A percentile compares a stretch with the other conserved stretches of the same genome.
phyloP scores from a whole-genome alignment of 2,329 filamentous ascomycete genomes.

The Fonsecaea nubica region DNA sequence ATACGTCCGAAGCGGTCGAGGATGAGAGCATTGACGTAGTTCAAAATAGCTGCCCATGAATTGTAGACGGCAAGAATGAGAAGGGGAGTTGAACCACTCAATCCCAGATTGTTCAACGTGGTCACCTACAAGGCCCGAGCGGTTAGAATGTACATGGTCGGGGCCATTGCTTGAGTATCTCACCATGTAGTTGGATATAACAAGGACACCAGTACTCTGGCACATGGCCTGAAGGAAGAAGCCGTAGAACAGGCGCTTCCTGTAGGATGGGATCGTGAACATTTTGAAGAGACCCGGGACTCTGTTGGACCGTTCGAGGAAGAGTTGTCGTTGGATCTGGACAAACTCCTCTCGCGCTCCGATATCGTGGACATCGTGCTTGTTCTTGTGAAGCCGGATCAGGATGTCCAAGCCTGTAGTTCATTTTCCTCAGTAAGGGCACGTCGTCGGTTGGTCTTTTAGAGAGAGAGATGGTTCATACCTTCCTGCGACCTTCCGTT shows the following conservation, averaged over 20 bases:
- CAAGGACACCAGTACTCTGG: slow-evolving; percentile 38
- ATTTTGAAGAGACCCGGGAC: background rate
- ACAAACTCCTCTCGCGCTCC: background rate
- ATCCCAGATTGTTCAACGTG: slow-evolving; percentile 53
- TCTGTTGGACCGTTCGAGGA: background rate
- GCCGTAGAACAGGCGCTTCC: slow-evolving; percentile 20
- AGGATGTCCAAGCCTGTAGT: background rate
- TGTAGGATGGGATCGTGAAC: background rate
- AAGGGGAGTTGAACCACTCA: slow-evolving; percentile 48
- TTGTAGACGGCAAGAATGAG: slow-evolving; percentile 52
- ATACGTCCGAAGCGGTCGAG: slow-evolving; percentile 19
- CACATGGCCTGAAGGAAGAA: slow-evolving; percentile 13
- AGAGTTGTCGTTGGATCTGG: background rate
- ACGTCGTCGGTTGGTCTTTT: background rate
- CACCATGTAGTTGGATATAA: slow-evolving; percentile 53
- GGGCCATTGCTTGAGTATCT: background rate
- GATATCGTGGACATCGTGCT: background rate
- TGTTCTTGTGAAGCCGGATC: background rate
- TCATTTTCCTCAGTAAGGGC: background rate
- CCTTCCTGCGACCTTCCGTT: background rate
- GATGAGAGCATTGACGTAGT: slow-evolving; percentile 10
- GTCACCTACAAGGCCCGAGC: slow-evolving; percentile 40
- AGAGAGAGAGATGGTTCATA: background rate
- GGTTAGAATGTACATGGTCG: background rate
- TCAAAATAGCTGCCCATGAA: slow-evolving; percentile 17